These are phyloP conservation scores for Ustanciosporium gigantosporum DNA, from an alignment of 1,284 basidiomycete species.

Conservation along the genomic window DNA sequence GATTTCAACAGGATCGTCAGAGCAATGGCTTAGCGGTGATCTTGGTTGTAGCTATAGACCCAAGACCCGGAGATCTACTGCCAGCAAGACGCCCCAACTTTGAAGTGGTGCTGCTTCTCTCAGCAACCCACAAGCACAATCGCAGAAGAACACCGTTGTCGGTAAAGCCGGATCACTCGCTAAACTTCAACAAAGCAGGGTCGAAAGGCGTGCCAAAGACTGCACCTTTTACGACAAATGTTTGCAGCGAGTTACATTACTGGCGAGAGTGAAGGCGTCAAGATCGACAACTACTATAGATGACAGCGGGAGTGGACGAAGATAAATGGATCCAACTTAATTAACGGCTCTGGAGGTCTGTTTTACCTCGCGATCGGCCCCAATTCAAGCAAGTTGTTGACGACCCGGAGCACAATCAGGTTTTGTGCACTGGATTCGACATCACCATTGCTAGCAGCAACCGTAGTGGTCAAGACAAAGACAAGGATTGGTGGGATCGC, in stretches of 20 bases:
- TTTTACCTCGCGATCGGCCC: conserved; percentile 35
- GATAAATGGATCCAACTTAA: no score
- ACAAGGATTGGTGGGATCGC: conserved; percentile 11
- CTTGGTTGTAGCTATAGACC: no score
- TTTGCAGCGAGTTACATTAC: conserved; percentile 3
- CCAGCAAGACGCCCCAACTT: conserved; percentile 23
- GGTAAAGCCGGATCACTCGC: conserved; percentile 18
- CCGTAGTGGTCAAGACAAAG: conserved; percentile 18
- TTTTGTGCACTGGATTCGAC: conserved; percentile 17
- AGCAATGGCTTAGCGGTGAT: no score
- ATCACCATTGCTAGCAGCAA: conserved; percentile 9
- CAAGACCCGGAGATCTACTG: no score
- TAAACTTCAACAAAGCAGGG: conserved; percentile 8
- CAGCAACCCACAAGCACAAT: background rate
- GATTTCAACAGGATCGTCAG: no score
- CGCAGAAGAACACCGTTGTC: no score
- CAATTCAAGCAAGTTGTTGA: conserved; percentile 49
- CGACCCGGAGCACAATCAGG: conserved; percentile 23
- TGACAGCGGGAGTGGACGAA: no score
- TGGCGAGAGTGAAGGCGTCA: background rate
- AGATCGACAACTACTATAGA: no score
- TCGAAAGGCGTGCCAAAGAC: conserved; percentile 20
- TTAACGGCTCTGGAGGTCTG: conserved; percentile 31
- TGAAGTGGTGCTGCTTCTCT: conserved; percentile 13
- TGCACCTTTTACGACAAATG: conserved; percentile 5